A percentile compares a stretch with the other conserved stretches of the same genome.
Conservation (phyloP, 177 flowering plant genomes). For the Telopea speciosissima region DNA sequence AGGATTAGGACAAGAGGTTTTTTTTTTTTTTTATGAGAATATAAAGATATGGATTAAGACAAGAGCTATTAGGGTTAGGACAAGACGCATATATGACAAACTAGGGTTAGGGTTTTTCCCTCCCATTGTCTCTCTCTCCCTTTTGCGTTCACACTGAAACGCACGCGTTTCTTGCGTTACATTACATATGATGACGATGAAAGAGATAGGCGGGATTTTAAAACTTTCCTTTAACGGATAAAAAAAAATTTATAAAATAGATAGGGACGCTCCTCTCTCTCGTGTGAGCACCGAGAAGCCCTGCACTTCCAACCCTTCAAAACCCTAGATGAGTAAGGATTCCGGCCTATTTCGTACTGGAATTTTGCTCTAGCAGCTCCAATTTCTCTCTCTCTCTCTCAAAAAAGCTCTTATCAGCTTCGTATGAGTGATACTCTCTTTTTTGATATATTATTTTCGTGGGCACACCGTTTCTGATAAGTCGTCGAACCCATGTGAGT, state of each 20-base stretch:
- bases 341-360: conserved; percentile 30
- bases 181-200: background rate
- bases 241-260: background rate
- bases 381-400: conserved; percentile 13
- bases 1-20: too few species aligned
- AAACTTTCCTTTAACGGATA: conserved; percentile 3
- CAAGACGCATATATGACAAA: background rate
- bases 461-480: conserved; percentile 14
- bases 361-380: conserved; percentile 19
- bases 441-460: conserved; percentile 6
- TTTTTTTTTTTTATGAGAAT: too few species aligned
- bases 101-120: conserved; percentile 5
- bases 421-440: conserved; percentile 12
- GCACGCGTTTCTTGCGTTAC: too few species aligned
- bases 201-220: too few species aligned
- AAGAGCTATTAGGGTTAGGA: background rate
- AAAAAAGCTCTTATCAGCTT: background rate
- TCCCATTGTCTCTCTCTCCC: background rate
- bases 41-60: too few species aligned
- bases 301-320: conserved; percentile 18
- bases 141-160: background rate
- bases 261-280: conserved; percentile 12
- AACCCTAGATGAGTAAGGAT: conserved; percentile 28
- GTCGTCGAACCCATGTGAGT: conserved; percentile 4
- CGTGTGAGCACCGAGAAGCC: too few species aligned